phyloP scores from a whole-genome alignment of 495 filamentous ascomycete species.

The Neurospora sp. region DNA sequence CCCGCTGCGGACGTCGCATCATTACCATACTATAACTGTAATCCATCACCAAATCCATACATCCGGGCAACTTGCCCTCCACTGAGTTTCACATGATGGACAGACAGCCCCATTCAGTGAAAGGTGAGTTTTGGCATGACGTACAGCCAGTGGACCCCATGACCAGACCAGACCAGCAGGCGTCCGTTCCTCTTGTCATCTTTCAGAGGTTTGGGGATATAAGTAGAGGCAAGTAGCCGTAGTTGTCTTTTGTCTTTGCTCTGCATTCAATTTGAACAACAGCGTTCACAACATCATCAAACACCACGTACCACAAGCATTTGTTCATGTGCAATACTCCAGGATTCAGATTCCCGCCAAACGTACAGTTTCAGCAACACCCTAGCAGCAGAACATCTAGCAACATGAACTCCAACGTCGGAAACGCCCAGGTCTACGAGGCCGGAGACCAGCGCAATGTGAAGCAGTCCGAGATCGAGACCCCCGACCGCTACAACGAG shows the following conservation, averaged over 20 bases:
- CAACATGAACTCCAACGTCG: conserved; percentile 28
- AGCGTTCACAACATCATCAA: not conserved
- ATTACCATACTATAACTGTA: not conserved
- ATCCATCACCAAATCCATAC: not conserved
- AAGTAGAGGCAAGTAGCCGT: not conserved
- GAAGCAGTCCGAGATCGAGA: conserved; percentile 45
- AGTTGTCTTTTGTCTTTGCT: not conserved
- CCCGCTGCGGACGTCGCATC: not conserved
- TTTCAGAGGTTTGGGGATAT: not conserved
- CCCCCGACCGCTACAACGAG: conserved; percentile 50
- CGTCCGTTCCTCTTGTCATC: not conserved
- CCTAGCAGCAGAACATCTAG: not conserved
- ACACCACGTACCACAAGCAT: not conserved
- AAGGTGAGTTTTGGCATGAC: not conserved
- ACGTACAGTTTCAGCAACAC: not conserved
- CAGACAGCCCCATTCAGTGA: not conserved
- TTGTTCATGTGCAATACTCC: not conserved
- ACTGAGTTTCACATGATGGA: not conserved
- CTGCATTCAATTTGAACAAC: not conserved
- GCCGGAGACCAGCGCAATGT: conserved; percentile 60
- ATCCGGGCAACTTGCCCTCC: not conserved
- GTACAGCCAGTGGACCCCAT: not conserved
- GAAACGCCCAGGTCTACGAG: conserved; percentile 32
- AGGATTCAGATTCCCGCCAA: not conserved
- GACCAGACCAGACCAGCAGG: not conserved